These are phyloP conservation scores for Corinectria fuckeliana DNA, from an alignment of 2,329 filamentous ascomycete genomes.

Conservation along the genomic window DNA sequence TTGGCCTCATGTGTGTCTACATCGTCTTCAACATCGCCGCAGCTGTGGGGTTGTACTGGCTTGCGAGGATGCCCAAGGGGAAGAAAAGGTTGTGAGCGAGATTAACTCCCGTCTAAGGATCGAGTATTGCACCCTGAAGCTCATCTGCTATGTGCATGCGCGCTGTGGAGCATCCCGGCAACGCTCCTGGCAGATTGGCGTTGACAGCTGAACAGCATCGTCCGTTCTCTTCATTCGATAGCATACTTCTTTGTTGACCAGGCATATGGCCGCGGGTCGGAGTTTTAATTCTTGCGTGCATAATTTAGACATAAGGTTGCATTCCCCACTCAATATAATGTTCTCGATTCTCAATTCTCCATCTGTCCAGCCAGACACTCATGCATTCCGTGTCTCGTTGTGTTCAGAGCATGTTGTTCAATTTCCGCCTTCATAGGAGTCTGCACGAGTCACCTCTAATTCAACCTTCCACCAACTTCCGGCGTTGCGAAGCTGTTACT, in stretches of 20 bases:
- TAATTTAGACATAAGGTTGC: background rate
- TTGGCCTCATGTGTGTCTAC: constrained; percentile 66
- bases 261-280: background rate
- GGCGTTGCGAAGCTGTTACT: background rate
- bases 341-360: too few relatives aligned
- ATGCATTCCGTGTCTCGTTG: background rate
- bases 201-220: background rate
- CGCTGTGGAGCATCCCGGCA: background rate
- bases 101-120: background rate
- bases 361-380: background rate
- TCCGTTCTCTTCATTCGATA: background rate
- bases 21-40: constrained; percentile 62
- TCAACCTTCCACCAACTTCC: too few relatives aligned
- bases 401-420: background rate
- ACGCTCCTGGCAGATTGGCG: background rate
- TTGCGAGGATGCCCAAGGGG: constrained; percentile 52
- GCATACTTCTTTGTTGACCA: background rate
- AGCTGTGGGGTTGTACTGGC: constrained; percentile 62
- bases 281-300: background rate
- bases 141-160: background rate
- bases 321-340: background rate
- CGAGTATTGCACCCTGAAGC: background rate
- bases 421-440: background rate
- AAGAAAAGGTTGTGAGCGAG: constrained; percentile 4
- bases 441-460: too few relatives aligned